Percentiles rank a stretch among this genome's conserved stretches.
Conservation (phyloP, 2,329 filamentous ascomycete genomes). For the Claviceps humidiphila region DNA sequence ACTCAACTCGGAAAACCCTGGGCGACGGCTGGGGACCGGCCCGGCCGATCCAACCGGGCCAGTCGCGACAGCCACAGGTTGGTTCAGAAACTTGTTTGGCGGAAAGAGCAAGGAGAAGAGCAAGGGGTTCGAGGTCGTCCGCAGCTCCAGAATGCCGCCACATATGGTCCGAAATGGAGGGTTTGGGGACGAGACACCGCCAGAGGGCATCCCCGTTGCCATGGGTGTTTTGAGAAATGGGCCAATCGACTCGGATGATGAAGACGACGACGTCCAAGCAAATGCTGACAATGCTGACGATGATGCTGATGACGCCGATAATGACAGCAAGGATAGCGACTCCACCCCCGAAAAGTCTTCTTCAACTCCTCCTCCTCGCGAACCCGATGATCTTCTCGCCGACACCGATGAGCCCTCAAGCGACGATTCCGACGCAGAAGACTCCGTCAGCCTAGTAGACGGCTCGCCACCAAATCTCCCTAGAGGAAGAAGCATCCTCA, state of each 20-base stretch:
- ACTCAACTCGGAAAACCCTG: conserved; percentile 66
- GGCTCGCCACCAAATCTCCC: conserved; percentile 12
- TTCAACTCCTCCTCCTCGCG: conserved; percentile 13
- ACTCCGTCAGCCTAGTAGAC: conserved; percentile 16
- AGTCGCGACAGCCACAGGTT: conserved; percentile 77
- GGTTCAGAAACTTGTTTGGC: conserved; percentile 68
- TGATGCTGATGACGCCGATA: conserved; percentile 18
- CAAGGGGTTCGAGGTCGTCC: conserved; percentile 93
- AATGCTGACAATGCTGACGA: conserved; percentile 23
- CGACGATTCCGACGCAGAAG: conserved; percentile 31
- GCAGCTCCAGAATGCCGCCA: conserved; percentile 75
- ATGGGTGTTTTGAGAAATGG: conserved; percentile 46
- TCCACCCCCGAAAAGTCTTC: conserved; percentile 14
- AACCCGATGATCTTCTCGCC: conserved; percentile 26
- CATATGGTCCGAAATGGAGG: conserved; percentile 44
- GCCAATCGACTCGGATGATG: conserved; percentile 52
- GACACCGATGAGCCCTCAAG: conserved; percentile 30
- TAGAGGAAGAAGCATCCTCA: neutral
- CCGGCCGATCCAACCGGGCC: conserved; percentile 90
- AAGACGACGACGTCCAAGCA: conserved; percentile 18
- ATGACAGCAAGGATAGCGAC: conserved; percentile 32
- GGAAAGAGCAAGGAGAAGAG: conserved; percentile 87
- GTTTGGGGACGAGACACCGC: conserved; percentile 52
- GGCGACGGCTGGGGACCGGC: conserved; percentile 79
- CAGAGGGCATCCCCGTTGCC: conserved; percentile 52